Evolutionary conservation across 2,329 filamentous ascomycete species (phyloP), one percentile per base, ranked within the genome.

Genomic region (Westerdykella aurantiaca): DNA sequence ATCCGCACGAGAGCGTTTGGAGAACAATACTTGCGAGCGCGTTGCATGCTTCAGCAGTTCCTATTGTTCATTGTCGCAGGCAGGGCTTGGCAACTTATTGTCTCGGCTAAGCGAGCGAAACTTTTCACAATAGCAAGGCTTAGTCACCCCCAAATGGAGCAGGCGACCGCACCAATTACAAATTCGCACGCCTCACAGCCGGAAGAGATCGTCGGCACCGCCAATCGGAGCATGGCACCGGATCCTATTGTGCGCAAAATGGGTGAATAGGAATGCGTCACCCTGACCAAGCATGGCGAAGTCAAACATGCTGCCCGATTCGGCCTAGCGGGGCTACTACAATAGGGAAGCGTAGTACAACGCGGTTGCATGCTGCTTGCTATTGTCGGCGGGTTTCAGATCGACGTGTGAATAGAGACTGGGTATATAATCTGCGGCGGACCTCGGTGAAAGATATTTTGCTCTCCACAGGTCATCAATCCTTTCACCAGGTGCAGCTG

Each of bases 31-130:
- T 4, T 25, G 37, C n/a, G 3, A 10, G 37, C 10, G 10, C 22
- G 6, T 22, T 21, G 37, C 25, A 29, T 29, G 25, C 25, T 29
- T 29, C 25, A 29, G 25, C 25, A 3, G 7, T 29, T 29, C 4
- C 25, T 29, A 29, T 29, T 29, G 25, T 29, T 29, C 52, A 53
- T 52, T 56, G 45, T 49, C 31, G 37, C 35, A 37, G 14, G 10
- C 21, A 10, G 25, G 12, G 23, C 29, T 40, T 43, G 34, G 22
- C 23, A 33, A 33, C 17, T 40, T 50, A 43, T 47, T 48, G 47
- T 44, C 44, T 21, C 34, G 4, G 17, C 23, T 16, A 35, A 35
- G n/a, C 33, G n/a, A 29, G 4, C 25, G n/a, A 12, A 35, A 17
- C 5, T 5, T 35, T 12, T 23, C 13, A 3, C 17, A 25, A 11